Percentiles rank a stretch among this genome's conserved stretches.
Conservation (phyloP, 495 filamentous ascomycete genomes). For the Talaromyces wortmannii region DNA sequence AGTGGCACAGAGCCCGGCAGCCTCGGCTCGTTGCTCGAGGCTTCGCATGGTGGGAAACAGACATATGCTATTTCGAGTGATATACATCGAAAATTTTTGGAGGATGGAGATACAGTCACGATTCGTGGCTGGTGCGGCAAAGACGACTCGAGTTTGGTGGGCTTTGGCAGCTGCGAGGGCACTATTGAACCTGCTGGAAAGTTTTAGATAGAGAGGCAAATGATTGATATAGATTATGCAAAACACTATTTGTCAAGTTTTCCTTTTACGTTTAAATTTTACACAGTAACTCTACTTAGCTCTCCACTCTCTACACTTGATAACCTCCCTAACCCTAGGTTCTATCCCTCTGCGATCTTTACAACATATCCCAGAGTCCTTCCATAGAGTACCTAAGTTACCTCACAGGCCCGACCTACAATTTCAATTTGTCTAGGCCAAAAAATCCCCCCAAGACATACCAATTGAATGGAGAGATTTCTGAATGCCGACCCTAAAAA, state of each 20-base stretch:
- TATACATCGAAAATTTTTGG: slow-evolving; percentile 66
- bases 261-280: no score
- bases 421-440: no score
- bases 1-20: slow-evolving; percentile 59
- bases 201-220: background rate
- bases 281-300: no score
- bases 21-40: slow-evolving; percentile 74
- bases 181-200: slow-evolving; percentile 38
- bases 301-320: no score
- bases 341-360: no score
- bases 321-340: no score
- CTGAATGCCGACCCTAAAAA: background rate
- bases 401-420: no score
- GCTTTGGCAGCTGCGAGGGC: slow-evolving; percentile 69
- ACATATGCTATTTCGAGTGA: slow-evolving; percentile 59
- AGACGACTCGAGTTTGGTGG: slow-evolving; percentile 53
- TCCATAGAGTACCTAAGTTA: no score
- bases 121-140: slow-evolving; percentile 60
- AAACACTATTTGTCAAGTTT: no score
- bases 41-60: slow-evolving; percentile 59
- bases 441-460: no score
- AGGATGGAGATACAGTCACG: slow-evolving; percentile 76
- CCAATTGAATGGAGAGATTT: background rate
- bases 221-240: no score
- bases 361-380: no score